A percentile compares a stretch with the other conserved stretches of the same genome.
These are phyloP conservation scores for Carallia brachiata DNA, from an alignment of 345 rosid species.

Conservation along the genomic window DNA sequence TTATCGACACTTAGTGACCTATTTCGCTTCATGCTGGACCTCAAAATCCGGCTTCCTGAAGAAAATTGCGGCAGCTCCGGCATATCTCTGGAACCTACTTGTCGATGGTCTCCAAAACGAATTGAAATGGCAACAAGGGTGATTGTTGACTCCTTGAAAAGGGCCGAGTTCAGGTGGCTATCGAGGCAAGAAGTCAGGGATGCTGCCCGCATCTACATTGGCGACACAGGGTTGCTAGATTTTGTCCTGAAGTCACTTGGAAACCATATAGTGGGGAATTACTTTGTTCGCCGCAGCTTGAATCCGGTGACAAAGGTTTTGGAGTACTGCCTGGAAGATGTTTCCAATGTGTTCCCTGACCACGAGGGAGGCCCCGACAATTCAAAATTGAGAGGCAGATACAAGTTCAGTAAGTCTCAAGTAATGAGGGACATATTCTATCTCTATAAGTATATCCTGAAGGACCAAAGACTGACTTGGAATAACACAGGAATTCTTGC, in stretches of 20 bases:
- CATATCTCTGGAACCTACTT: constrained; percentile 42
- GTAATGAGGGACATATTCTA: constrained; percentile 60
- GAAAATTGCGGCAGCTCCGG: constrained; percentile 41
- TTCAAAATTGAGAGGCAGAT: constrained; percentile 37
- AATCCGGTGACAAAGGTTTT: constrained; percentile 90
- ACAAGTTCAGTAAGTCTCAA: constrained; percentile 59
- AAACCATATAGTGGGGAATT: constrained; percentile 84
- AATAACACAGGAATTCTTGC: constrained; percentile 32
- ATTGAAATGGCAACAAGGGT: constrained; percentile 84
- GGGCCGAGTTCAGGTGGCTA: constrained; percentile 64
- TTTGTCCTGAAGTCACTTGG: constrained; percentile 89
- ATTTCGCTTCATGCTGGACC: constrained; percentile 67
- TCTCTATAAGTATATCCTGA: constrained; percentile 49
- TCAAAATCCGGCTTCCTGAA: constrained; percentile 52
- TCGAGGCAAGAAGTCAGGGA: constrained; percentile 94
- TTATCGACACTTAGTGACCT: constrained; percentile 65
- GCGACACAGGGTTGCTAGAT: constrained; percentile 89
- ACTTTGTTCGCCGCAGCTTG: constrained; percentile 75
- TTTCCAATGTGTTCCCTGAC: constrained; percentile 45
- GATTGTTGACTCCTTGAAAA: constrained; percentile 68
- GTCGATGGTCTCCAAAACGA: constrained; percentile 87
- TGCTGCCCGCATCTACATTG: constrained; percentile 80
- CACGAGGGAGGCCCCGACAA: constrained; percentile 41
- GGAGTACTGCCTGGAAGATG: constrained; percentile 82
- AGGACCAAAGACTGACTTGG: constrained; percentile 45